Evolutionary conservation across 2,329 filamentous ascomycete species (phyloP).

Genomic region (Nothophaeocryptopus gaeumannii): DNA sequence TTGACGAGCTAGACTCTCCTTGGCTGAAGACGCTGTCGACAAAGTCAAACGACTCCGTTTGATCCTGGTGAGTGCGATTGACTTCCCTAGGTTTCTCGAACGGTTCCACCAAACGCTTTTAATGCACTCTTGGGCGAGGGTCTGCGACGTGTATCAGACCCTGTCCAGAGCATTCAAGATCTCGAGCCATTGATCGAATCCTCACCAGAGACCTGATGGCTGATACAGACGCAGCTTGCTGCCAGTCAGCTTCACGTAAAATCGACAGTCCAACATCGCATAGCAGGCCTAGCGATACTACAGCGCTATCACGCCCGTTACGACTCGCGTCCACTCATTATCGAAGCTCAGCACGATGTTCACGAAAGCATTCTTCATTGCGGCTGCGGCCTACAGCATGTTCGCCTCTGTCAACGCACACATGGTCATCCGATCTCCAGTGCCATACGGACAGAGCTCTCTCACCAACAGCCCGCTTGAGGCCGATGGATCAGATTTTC

Average conservation of each 20-base stretch:
- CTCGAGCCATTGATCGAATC: neutral
- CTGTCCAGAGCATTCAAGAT: neutral
- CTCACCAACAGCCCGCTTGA: slow-evolving; percentile 65
- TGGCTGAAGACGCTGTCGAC: slow-evolving; percentile 14
- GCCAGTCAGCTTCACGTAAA: too few species aligned
- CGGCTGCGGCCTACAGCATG: slow-evolving; percentile 20
- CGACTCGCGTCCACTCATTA: slow-evolving; percentile 23
- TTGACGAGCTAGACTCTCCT: slow-evolving; percentile 23
- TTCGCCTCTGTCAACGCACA: slow-evolving; percentile 57
- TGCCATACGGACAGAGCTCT: slow-evolving; percentile 58
- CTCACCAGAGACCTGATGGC: neutral
- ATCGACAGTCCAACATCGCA: slow-evolving; percentile 7
- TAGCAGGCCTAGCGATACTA: slow-evolving; percentile 26
- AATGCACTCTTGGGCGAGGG: neutral
- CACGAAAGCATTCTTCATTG: slow-evolving; percentile 16
- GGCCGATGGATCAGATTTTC: slow-evolving; percentile 59
- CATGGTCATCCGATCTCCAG: slow-evolving; percentile 68
- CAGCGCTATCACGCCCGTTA: slow-evolving; percentile 18
- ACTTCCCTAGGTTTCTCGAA: too few species aligned
- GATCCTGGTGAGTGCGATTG: too few species aligned
- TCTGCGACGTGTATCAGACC: slow-evolving; percentile 3
- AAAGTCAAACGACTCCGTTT: too few species aligned
- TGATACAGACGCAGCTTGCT: too few species aligned
- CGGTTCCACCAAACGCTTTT: slow-evolving; percentile 1
- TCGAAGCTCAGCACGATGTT: slow-evolving; percentile 19